Evolutionary conservation across 2,329 filamentous ascomycete genomes (phyloP).

Genomic region (Periconia sp.): DNA sequence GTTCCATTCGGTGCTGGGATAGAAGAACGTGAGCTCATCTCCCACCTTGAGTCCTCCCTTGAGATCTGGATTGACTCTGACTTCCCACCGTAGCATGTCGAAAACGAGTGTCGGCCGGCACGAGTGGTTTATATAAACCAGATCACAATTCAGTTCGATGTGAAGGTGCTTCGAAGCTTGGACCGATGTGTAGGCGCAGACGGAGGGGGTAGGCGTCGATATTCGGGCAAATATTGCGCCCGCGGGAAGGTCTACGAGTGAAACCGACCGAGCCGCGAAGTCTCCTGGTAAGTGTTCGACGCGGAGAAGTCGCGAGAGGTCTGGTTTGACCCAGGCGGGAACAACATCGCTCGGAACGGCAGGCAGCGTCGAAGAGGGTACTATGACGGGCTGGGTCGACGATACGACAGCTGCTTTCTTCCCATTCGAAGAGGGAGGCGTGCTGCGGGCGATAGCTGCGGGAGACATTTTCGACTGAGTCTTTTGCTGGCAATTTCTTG

Average conservation of each 20-base stretch:
- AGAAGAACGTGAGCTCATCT: slow-evolving; percentile 67
- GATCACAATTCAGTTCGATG: slow-evolving; percentile 63
- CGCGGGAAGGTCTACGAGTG: slow-evolving; percentile 57
- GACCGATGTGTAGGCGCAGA: slow-evolving; percentile 59
- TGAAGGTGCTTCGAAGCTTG: slow-evolving; percentile 57
- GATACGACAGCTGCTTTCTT: slow-evolving; percentile 20
- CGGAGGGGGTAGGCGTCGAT: slow-evolving; percentile 52
- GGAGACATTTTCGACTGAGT: slow-evolving; percentile 39
- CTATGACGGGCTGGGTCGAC: slow-evolving; percentile 23
- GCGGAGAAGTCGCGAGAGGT: slow-evolving; percentile 46
- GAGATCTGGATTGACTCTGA: slow-evolving; percentile 59
- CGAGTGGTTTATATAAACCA: slow-evolving; percentile 64
- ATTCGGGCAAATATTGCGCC: slow-evolving; percentile 59
- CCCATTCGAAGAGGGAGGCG: slow-evolving; percentile 23
- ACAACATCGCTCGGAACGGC: slow-evolving; percentile 18
- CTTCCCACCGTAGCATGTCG: slow-evolving; percentile 56
- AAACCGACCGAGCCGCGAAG: slow-evolving; percentile 54
- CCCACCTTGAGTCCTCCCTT: slow-evolving; percentile 40
- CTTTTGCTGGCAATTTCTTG: neutral
- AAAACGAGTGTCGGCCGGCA: slow-evolving; percentile 61
- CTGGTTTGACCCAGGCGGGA: slow-evolving; percentile 44
- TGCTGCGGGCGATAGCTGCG: slow-evolving; percentile 27
- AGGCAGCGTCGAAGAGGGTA: slow-evolving; percentile 20
- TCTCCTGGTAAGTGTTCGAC: slow-evolving; percentile 47
- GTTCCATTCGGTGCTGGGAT: slow-evolving; percentile 75